Evolutionary conservation across 345 rosid species (phyloP).

Genomic region (Rhodamnia argentea): DNA sequence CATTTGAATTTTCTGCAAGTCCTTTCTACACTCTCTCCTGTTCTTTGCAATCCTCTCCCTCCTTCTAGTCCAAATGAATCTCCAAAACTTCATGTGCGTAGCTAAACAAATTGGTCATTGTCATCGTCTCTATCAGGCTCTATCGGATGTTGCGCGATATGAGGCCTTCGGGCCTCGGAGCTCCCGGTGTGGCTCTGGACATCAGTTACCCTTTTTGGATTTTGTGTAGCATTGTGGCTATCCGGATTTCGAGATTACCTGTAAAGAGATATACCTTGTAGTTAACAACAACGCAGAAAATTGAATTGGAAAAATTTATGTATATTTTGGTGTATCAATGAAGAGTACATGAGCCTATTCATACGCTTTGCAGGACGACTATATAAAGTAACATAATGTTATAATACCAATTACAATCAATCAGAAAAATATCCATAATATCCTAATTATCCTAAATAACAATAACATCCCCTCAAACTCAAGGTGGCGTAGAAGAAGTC

Average conservation of each 20-base stretch:
- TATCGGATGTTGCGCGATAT: neutral
- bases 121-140: neutral
- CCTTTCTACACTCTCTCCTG: neutral
- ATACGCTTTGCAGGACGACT: too few relatives aligned
- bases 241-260: neutral
- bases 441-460: too few relatives aligned
- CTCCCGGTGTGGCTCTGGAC: neutral
- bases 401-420: too few relatives aligned
- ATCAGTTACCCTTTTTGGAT: constrained; percentile 7
- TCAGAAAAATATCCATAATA: too few relatives aligned
- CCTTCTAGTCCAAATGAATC: neutral
- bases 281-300: too few relatives aligned
- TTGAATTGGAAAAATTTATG: too few relatives aligned
- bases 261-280: neutral
- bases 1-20: neutral
- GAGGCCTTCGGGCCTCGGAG: neutral
- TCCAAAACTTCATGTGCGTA: neutral
- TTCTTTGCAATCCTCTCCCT: neutral
- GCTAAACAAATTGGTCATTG: constrained; percentile 19
- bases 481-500: too few relatives aligned
- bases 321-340: too few relatives aligned
- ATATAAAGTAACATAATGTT: too few relatives aligned
- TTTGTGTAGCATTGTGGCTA: neutral
- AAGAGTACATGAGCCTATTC: too few relatives aligned
- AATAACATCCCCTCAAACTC: too few relatives aligned